A percentile compares a stretch with the other conserved stretches of the same genome.
phyloP scores from a whole-genome alignment of 192 early-diverging fungal genomes.

The Spizellomyces punctatus region DNA sequence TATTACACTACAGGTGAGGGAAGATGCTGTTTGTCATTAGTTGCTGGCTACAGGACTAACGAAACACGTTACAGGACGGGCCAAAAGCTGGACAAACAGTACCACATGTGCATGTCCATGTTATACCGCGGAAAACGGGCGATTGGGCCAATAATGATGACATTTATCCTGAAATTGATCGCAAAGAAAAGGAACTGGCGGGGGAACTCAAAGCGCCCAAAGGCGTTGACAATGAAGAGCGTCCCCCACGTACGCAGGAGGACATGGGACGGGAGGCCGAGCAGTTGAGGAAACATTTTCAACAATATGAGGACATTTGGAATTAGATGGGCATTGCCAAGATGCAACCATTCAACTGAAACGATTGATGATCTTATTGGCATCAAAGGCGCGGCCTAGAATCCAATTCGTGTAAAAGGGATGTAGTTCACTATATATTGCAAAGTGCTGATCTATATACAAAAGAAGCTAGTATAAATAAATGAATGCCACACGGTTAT shows the following conservation, averaged over 20 bases:
- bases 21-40: no score
- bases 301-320: constrained; percentile 47
- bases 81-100: constrained; percentile 78
- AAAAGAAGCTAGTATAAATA: no score
- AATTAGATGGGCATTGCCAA: neutral
- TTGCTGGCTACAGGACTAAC: no score
- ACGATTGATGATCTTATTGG: no score
- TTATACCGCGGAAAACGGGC: constrained; percentile 79
- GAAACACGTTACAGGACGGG: constrained; percentile 60
- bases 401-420: no score
- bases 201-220: constrained; percentile 20
- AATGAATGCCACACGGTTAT: no score
- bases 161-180: constrained; percentile 78
- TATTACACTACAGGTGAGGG: constrained; percentile 72
- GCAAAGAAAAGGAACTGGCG: constrained; percentile 44
- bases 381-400: no score
- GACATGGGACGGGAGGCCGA: constrained; percentile 84
- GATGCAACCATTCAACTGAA: no score
- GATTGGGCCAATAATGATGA: constrained; percentile 89
- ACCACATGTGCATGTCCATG: constrained; percentile 88
- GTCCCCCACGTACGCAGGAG: constrained; percentile 65
- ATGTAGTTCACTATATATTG: no score
- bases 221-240: constrained; percentile 60
- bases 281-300: constrained; percentile 43
- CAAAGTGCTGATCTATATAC: no score